Conservation (phyloP, 1,284 basidiomycete species). For the Leccinum laetum region DNA sequence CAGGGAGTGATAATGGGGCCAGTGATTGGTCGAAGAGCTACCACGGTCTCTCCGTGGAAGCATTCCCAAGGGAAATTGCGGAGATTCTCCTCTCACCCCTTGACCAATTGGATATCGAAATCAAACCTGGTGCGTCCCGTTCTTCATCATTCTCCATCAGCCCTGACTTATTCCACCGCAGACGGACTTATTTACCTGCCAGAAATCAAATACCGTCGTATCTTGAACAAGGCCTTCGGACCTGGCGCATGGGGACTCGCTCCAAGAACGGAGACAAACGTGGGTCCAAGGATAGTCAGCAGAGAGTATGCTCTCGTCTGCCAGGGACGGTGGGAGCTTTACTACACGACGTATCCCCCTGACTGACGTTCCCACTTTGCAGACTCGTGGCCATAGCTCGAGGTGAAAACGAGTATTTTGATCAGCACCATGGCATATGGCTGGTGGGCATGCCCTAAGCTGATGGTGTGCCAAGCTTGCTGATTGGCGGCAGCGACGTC, state of each 20-base stretch:
- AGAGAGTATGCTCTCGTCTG: conserved; percentile 96
- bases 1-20: conserved; percentile 18
- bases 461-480: too few species aligned
- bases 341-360: background rate
- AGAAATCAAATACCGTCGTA: conserved; percentile 97
- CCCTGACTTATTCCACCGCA: conserved; percentile 29
- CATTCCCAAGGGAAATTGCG: conserved; percentile 79
- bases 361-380: background rate
- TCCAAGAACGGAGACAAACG: conserved; percentile 89
- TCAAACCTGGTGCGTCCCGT: conserved; percentile 79
- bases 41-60: conserved; percentile 75
- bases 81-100: conserved; percentile 78
- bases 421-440: conserved; percentile 38
- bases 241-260: conserved; percentile 98
- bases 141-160: background rate
- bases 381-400: conserved; percentile 91
- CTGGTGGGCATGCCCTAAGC: conserved; percentile 1
- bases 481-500: too few species aligned
- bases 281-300: conserved; percentile 88
- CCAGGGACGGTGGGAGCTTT: conserved; percentile 70
- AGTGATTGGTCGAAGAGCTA: conserved; percentile 92
- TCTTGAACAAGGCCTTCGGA: conserved; percentile 93
- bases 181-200: conserved; percentile 96
- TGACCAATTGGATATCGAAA: conserved; percentile 82
- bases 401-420: conserved; percentile 98